These are phyloP conservation scores for Aspergillus sp. DNA, from an alignment of 2,329 filamentous ascomycete species.

Conservation along the genomic window DNA sequence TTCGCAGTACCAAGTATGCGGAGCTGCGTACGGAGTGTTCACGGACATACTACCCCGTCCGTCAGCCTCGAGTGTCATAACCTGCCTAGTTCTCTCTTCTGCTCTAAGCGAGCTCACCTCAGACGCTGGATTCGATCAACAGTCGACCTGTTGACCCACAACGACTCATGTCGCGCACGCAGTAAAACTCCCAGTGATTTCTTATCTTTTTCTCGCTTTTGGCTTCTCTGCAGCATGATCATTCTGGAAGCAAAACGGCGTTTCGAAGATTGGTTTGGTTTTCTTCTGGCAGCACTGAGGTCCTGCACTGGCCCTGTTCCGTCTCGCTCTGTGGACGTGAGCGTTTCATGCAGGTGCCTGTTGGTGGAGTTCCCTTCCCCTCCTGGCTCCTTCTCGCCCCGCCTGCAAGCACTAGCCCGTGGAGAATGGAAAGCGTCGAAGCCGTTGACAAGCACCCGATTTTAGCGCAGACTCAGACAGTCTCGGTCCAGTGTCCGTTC, in stretches of 20 bases:
- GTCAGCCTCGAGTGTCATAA: neutral
- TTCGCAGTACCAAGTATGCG: too few species aligned
- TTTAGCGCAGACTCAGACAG: slow-evolving; percentile 21
- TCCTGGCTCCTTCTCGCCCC: slow-evolving; percentile 7
- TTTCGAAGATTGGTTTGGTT: neutral
- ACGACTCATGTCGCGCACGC: neutral
- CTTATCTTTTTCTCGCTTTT: too few species aligned
- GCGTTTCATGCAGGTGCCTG: slow-evolving; percentile 20
- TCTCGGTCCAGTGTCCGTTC: slow-evolving; percentile 19
- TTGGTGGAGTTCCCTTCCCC: slow-evolving; percentile 15
- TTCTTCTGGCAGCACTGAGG: too few species aligned
- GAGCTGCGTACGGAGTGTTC: too few species aligned
- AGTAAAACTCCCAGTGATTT: too few species aligned
- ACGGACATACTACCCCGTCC: neutral
- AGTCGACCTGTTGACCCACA: neutral
- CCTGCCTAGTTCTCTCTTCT: neutral
- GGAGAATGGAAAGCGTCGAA: slow-evolving; percentile 11
- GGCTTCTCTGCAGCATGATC: neutral
- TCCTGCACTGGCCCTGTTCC: neutral
- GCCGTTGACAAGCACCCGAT: slow-evolving; percentile 15
- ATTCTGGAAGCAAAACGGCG: neutral
- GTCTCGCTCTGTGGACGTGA: slow-evolving; percentile 3
- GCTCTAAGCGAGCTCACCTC: slow-evolving; percentile 4
- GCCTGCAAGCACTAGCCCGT: slow-evolving; percentile 8
- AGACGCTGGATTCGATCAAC: neutral